Conservation (phyloP, 1,284 basidiomycete species). For the Mycena sp. region DNA sequence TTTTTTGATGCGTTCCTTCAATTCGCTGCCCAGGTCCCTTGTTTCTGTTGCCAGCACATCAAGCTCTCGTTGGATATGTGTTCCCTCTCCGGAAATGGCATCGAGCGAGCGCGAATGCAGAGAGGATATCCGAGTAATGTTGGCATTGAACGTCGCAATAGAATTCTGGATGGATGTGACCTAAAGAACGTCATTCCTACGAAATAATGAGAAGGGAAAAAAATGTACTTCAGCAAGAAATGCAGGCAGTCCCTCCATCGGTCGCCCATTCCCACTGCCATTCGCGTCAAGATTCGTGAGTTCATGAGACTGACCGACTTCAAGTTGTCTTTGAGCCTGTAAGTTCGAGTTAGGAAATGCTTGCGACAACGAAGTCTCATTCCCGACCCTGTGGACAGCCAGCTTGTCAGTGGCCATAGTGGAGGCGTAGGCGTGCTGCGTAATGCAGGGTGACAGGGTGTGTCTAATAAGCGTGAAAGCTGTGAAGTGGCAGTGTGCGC, state of each 20-base stretch:
- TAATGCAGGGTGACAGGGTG: too few relatives aligned
- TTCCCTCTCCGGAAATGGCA: conserved; percentile 60
- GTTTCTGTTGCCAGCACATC: conserved; percentile 71
- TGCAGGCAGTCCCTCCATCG: conserved; percentile 6
- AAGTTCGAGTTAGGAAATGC: neutral
- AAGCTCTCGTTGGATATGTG: conserved; percentile 43
- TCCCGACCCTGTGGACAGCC: conserved; percentile 15
- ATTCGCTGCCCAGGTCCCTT: conserved; percentile 63
- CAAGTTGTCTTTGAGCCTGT: conserved; percentile 10
- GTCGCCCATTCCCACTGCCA: neutral
- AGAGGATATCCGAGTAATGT: conserved; percentile 65
- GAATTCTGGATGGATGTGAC: conserved; percentile 65
- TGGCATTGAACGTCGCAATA: conserved; percentile 63
- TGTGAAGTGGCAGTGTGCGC: too few relatives aligned
- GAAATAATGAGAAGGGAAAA: neutral
- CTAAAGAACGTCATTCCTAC: conserved; percentile 40
- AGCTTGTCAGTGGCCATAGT: conserved; percentile 20
- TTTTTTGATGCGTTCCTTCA: conserved; percentile 74
- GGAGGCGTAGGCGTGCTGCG: too few relatives aligned
- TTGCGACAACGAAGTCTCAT: neutral
- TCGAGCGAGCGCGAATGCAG: conserved; percentile 69
- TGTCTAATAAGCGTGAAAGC: too few relatives aligned
- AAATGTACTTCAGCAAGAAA: conserved; percentile 18
- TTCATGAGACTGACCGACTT: conserved; percentile 14
- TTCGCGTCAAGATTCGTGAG: conserved; percentile 11